These are phyloP conservation scores for Cucurbita maxima DNA, from an alignment of 306 rosid genomes.

Conservation along the genomic window DNA sequence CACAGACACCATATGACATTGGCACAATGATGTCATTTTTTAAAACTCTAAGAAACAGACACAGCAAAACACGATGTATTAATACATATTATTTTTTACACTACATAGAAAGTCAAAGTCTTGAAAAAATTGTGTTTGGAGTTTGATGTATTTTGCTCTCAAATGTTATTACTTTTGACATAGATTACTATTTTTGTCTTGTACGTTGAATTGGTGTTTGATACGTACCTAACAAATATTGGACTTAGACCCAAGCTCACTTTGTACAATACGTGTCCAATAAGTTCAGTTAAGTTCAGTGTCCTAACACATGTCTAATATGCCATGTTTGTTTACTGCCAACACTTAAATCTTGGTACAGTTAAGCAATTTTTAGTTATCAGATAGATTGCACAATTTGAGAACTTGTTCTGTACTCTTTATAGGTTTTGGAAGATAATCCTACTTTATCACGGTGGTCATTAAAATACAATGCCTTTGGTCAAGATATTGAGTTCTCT, in stretches of 20 bases:
- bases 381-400: neutral
- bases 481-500: constrained; percentile 63
- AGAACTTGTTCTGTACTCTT: constrained; percentile 12
- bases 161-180: neutral
- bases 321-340: neutral
- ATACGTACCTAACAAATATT: neutral
- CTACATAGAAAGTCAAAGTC: too few species aligned
- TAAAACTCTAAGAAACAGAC: too few species aligned
- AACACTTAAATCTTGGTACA: neutral
- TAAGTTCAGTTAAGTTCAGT: neutral
- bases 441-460: constrained; percentile 92
- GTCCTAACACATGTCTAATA: neutral
- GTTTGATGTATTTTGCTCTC: too few species aligned
- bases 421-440: constrained; percentile 64
- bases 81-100: too few species aligned
- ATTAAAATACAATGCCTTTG: constrained; percentile 73
- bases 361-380: neutral
- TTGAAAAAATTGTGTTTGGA: too few species aligned
- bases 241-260: neutral
- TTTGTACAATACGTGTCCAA: neutral
- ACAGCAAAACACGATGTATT: too few species aligned
- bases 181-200: neutral
- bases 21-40: too few species aligned
- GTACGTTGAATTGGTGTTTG: neutral
- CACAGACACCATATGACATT: too few species aligned